A percentile compares a stretch with the other conserved stretches of the same genome.
Conservation (phyloP, 2,329 filamentous ascomycete species). For the Clonostachys rosea region DNA sequence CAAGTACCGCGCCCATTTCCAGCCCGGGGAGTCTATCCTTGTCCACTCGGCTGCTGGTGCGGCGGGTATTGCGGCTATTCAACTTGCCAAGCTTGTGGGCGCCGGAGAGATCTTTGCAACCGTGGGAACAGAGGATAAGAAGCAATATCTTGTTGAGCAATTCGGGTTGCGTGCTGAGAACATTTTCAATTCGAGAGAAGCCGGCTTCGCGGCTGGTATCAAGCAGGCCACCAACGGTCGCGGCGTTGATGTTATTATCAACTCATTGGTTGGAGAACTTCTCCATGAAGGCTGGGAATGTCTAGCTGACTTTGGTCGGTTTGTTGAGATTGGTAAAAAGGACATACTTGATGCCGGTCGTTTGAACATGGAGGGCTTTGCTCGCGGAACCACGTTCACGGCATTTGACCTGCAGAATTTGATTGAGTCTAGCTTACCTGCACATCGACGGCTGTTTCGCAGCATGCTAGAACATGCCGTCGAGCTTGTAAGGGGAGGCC, state of each 20-base stretch:
- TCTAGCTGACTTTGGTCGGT: conserved; percentile 21
- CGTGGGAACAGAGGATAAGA: conserved; percentile 21
- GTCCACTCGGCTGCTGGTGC: conserved; percentile 26
- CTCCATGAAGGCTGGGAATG: conserved; percentile 22
- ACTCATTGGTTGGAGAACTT: conserved; percentile 17
- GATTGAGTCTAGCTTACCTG: background rate
- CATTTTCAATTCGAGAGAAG: conserved; percentile 18
- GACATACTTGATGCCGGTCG: conserved; percentile 25
- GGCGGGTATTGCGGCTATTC: conserved; percentile 29
- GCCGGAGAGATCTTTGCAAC: conserved; percentile 24
- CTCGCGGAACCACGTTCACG: conserved; percentile 9
- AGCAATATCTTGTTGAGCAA: conserved; percentile 14
- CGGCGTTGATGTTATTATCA: conserved; percentile 24
- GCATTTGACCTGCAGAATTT: conserved; percentile 6
- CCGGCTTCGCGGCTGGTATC: conserved; percentile 11
- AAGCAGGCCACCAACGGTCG: conserved; percentile 12
- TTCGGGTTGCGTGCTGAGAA: conserved; percentile 8
- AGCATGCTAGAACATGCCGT: conserved; percentile 3
- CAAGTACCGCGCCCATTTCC: background rate
- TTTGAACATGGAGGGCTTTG: conserved; percentile 27
- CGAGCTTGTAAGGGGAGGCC: conserved; percentile 7
- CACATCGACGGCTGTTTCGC: background rate
- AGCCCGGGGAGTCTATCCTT: conserved; percentile 11
- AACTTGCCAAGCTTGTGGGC: conserved; percentile 19
- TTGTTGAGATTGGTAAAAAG: conserved; percentile 14